Evolutionary conservation across 163 green algal genomes (phyloP).

Genomic region (Scenedesmus sp.): DNA sequence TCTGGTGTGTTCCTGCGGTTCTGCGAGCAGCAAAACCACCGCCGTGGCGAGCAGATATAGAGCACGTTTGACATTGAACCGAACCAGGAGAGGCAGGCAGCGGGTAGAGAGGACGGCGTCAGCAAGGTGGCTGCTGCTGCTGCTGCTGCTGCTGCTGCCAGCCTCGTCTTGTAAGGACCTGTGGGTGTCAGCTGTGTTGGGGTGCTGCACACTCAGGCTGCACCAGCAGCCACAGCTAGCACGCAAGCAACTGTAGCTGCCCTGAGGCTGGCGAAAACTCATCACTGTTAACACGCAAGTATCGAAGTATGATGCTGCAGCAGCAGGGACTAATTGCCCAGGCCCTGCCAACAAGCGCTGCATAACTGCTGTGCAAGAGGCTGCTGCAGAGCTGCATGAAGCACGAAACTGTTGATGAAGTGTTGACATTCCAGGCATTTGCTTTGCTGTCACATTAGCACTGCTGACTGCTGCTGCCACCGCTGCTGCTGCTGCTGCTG

Average conservation of each 20-base stretch:
- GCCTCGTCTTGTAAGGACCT: too few relatives aligned
- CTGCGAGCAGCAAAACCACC: slow-evolving; percentile 57
- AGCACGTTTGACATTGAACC: not conserved
- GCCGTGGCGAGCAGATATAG: not conserved
- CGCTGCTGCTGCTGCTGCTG: not conserved
- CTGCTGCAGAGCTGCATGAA: not conserved
- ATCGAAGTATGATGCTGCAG: too few relatives aligned
- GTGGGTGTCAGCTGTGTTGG: too few relatives aligned
- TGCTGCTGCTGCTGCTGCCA: too few relatives aligned
- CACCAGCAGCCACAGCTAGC: too few relatives aligned
- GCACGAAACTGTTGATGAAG: not conserved
- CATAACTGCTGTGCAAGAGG: not conserved
- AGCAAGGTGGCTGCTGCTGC: not conserved
- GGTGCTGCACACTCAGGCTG: too few relatives aligned
- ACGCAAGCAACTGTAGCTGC: too few relatives aligned
- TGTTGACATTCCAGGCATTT: not conserved
- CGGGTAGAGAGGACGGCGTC: not conserved
- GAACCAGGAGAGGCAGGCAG: not conserved
- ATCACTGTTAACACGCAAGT: too few relatives aligned
- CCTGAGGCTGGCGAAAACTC: too few relatives aligned
- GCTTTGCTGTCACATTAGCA: not conserved
- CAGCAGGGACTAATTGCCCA: too few relatives aligned
- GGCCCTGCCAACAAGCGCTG: too few relatives aligned
- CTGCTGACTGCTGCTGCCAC: not conserved
- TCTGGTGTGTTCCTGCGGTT: slow-evolving; percentile 95